A percentile compares a stretch with the other conserved stretches of the same genome.
phyloP scores from a whole-genome alignment of 2,329 filamentous ascomycete species.

The Penicillium sp. region DNA sequence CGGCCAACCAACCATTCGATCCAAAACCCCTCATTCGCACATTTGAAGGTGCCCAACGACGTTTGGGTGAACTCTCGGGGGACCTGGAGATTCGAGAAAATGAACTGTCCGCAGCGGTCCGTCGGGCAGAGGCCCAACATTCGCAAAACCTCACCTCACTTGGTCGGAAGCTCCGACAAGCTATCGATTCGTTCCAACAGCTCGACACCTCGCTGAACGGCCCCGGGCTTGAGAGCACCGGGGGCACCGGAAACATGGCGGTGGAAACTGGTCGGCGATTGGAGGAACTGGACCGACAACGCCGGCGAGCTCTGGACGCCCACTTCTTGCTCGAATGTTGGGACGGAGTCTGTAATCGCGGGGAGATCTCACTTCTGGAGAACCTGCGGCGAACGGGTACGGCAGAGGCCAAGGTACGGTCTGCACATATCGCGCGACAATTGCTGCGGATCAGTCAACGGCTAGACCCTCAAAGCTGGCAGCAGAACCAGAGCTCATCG shows the following conservation, averaged over 20 bases:
- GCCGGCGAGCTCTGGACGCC: slow-evolving; percentile 84
- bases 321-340: slow-evolving; percentile 96
- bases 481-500: slow-evolving; percentile 42
- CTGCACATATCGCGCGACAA: slow-evolving; percentile 90
- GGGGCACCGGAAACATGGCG: slow-evolving; percentile 76
- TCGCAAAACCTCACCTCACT: slow-evolving; percentile 85
- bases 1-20: slow-evolving; percentile 66
- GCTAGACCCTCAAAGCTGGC: slow-evolving; percentile 76
- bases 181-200: slow-evolving; percentile 87
- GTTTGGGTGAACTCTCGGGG: slow-evolving; percentile 59
- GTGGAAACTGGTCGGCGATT: slow-evolving; percentile 92
- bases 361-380: slow-evolving; percentile 81
- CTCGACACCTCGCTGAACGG: slow-evolving; percentile 80
- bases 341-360: slow-evolving; percentile 89
- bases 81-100: slow-evolving; percentile 89
- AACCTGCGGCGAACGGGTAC: slow-evolving; percentile 82
- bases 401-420: slow-evolving; percentile 89
- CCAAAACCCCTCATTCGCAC: slow-evolving; percentile 94
- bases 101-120: slow-evolving; percentile 83
- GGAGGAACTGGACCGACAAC: slow-evolving; percentile 90
- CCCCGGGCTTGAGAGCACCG: slow-evolving; percentile 41
- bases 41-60: slow-evolving; percentile 70
- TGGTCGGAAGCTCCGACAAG: slow-evolving; percentile 84
- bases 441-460: slow-evolving; percentile 91
- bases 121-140: slow-evolving; percentile 88